Base-by-base conservation (phyloP, 1,284 basidiomycete genomes). In the Melampsora americana region DNA sequence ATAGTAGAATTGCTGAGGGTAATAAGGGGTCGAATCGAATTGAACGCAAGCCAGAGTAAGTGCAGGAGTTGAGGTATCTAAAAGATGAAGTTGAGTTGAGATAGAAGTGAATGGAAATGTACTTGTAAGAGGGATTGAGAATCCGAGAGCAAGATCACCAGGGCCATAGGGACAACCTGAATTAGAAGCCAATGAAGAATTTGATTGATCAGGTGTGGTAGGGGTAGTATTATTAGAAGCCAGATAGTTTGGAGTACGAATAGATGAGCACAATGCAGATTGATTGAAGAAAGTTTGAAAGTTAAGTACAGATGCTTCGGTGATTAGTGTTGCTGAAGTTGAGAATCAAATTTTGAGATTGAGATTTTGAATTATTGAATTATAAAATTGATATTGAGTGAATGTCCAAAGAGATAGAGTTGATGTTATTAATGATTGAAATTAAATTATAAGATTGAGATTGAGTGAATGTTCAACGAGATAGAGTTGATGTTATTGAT, bases 161-260 rank as follows among this genome's bases (percentile, higher is more conserved):
- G 72, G 72, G 16, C 72, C 72, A 39, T 75, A 75, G 1, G 72
- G 72, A 62, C 72, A 75, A 46, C 65, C 72, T 0, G 72, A 74
- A 23, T 67, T 32, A 12, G 18, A 20, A 66, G 39, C 20, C 18
- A 42, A 44, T 5, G 64, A 42, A 39, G 64, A 32, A 42, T 59
- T 69, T 28, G 46, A 28, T n/a, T 39, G 48, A 35, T 30, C 44
- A 16, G 26, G 28, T 11, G 61, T 26, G 7, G 11, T 30, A 35
- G 28, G 14, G 5, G 53, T 32, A 20, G 6, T 30, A 20, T 23
- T 30, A 6, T 39, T 5, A 2, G 39, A 42, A 46, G 7, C 39
- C 20, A 16, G 26, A 50, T n/a, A 48, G 23, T 56, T 20, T 7
- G 72, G 56, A n/a, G 48, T 75, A 28, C 72, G 32, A 46, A 75